Evolutionary conservation across 192 early-diverging fungal genomes (phyloP), one percentile per base, ranked within the genome.

Genomic region (Thamnidium elegans): DNA sequence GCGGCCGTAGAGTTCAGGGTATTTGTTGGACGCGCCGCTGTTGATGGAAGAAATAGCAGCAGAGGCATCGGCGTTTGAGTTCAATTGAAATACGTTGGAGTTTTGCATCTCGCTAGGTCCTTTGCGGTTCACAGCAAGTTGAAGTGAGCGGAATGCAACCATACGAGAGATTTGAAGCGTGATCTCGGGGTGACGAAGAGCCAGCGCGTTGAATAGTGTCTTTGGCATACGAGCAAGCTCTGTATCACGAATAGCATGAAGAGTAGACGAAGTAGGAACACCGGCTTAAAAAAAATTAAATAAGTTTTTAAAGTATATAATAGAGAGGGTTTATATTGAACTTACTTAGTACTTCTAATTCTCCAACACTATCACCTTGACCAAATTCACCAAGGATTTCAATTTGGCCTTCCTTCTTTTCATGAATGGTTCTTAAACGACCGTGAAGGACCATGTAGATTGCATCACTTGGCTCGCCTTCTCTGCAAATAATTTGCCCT

Each of bases 221-320:
- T 92, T 93, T 5, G 97, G 97, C 78, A 99, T 90, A 11, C 96
- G 85, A 19, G 94, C 94, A 21, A 98, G 83, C 77, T 99, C 96
- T 0, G 94, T 89, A 70, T 98, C 97, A 46, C 97, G 89, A 65
- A 99, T 99, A 2, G 97, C 97, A 66, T 99, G 96, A 23, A 98
- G 79, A 5, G 94, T 99, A 19, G 87, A 89, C 17, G 84, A 84
- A 48, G 91, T 86, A 3, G 85, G 83, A 11, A 81, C 76, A 30
- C 76, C 82, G 68, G 83, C 78, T 79, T 62, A 7, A 50, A 58
- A 50, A 68, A 15, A 56, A 53, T 53, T 42, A 19, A 34, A 7
- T 19, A 9, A 19, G 13, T 13, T 58, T 0, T 56, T 23, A 30
- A 20, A 20, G 13, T 23, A 26, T 0, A 45, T 65, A 31, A 50